phyloP scores from a whole-genome alignment of 495 filamentous ascomycete genomes.

The Acidiella bohemica region DNA sequence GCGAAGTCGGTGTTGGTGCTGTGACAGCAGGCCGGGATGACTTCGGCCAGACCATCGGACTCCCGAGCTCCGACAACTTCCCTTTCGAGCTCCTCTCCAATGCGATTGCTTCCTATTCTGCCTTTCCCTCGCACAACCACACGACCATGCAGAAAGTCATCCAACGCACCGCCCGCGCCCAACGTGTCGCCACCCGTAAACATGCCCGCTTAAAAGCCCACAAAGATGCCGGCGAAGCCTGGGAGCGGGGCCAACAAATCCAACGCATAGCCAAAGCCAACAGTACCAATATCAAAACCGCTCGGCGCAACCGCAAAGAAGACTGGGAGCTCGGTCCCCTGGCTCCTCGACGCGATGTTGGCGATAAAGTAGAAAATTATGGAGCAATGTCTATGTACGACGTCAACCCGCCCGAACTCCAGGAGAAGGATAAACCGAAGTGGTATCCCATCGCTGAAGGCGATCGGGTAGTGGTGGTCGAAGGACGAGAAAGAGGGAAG shows the following conservation, averaged over 20 bases:
- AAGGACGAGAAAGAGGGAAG: constrained; percentile 64
- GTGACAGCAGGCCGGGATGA: no score
- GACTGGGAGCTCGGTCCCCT: constrained; percentile 66
- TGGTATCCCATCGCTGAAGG: constrained; percentile 38
- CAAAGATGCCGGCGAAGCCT: neutral
- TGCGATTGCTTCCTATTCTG: no score
- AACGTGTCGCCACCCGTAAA: constrained; percentile 44
- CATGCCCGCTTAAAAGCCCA: constrained; percentile 26
- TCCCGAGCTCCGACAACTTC: no score
- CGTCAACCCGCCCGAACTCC: constrained; percentile 29
- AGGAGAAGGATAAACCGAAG: constrained; percentile 37
- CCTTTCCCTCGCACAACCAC: no score
- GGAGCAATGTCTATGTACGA: constrained; percentile 38
- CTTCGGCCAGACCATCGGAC: no score
- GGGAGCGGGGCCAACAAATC: constrained; percentile 1
- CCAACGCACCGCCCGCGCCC: constrained; percentile 50
- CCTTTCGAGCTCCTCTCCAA: no score
- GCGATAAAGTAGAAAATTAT: constrained; percentile 33
- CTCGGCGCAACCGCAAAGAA: constrained; percentile 37
- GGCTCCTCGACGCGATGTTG: constrained; percentile 57
- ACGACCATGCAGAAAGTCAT: constrained; percentile 79
- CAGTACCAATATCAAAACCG: constrained; percentile 27
- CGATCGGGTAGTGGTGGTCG: constrained; percentile 66
- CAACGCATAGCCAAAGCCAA: constrained; percentile 25
- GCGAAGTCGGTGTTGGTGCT: no score